Conservation (phyloP, 108 stramenopile genomes). For the Heterococcus sp. region DNA sequence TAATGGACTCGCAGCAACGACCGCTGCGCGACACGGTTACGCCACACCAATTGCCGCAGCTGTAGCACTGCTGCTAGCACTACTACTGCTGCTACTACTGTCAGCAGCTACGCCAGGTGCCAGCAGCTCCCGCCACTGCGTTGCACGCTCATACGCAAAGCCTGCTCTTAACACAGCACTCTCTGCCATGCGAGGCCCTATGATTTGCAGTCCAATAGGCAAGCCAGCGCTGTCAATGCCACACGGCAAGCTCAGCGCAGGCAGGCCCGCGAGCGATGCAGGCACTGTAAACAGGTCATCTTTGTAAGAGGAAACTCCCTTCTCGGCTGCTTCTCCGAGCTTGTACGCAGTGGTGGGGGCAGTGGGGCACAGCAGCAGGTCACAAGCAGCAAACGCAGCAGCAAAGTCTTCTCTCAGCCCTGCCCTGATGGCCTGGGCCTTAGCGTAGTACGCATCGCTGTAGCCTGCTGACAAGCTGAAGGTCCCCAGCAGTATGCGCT, state of each 20-base stretch:
- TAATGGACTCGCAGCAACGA: no score
- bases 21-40: no score
- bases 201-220: conserved; percentile 54
- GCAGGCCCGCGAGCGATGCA: conserved; percentile 52
- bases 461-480: conserved; percentile 47
- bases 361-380: conserved; percentile 41
- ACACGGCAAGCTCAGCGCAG: conserved; percentile 49
- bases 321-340: conserved; percentile 14
- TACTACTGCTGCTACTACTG: no score
- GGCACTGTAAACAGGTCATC: conserved; percentile 56
- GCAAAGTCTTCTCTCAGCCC: conserved; percentile 35
- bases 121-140: not conserved
- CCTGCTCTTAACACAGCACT: not conserved
- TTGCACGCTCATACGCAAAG: not conserved
- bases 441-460: conserved; percentile 42
- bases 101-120: no score
- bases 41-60: no score
- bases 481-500: conserved; percentile 49
- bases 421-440: conserved; percentile 40
- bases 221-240: conserved; percentile 26
- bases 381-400: conserved; percentile 18
- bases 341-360: conserved; percentile 38
- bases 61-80: no score
- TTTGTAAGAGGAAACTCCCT: conserved; percentile 25
- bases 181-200: conserved; percentile 8